Percentiles rank a stretch among this genome's conserved stretches.
phyloP scores from a whole-genome alignment of 768 basidiomycete species.

The Amyloporia xantha region DNA sequence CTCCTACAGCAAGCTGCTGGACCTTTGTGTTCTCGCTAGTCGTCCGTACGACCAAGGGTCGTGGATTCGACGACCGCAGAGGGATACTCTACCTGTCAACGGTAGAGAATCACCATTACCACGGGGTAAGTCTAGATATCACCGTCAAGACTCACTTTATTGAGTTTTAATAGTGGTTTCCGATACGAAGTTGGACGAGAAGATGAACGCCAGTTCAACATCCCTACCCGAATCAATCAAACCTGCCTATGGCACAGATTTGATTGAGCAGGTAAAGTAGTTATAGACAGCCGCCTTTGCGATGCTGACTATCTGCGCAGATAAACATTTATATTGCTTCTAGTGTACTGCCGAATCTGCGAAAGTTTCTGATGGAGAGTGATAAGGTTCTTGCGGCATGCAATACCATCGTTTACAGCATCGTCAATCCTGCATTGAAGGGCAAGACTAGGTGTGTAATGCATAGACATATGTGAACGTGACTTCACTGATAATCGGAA shows the following conservation, averaged over 20 bases:
- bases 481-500: constrained; percentile 9
- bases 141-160: background rate
- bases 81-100: constrained; percentile 52
- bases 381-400: constrained; percentile 79
- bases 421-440: constrained; percentile 76
- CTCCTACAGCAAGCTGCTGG: constrained; percentile 79
- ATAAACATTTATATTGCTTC: constrained; percentile 67
- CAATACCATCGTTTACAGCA: constrained; percentile 78
- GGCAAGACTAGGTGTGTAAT: constrained; percentile 57
- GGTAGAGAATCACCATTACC: constrained; percentile 68
- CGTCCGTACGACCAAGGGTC: constrained; percentile 73
- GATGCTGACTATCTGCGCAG: constrained; percentile 28
- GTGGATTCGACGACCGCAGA: constrained; percentile 69
- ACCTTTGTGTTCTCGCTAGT: constrained; percentile 67
- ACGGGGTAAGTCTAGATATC: constrained; percentile 35
- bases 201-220: constrained; percentile 38
- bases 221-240: constrained; percentile 30
- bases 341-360: constrained; percentile 64
- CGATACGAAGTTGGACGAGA: constrained; percentile 57
- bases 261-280: constrained; percentile 38
- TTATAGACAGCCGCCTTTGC: background rate
- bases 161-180: background rate
- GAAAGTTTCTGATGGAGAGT: constrained; percentile 74
- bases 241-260: constrained; percentile 30
- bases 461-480: background rate